A percentile compares a stretch with the other conserved stretches of the same genome.
These are phyloP conservation scores for Colletotrichum sp. DNA, from an alignment of 2,329 filamentous ascomycete genomes.

Conservation along the genomic window DNA sequence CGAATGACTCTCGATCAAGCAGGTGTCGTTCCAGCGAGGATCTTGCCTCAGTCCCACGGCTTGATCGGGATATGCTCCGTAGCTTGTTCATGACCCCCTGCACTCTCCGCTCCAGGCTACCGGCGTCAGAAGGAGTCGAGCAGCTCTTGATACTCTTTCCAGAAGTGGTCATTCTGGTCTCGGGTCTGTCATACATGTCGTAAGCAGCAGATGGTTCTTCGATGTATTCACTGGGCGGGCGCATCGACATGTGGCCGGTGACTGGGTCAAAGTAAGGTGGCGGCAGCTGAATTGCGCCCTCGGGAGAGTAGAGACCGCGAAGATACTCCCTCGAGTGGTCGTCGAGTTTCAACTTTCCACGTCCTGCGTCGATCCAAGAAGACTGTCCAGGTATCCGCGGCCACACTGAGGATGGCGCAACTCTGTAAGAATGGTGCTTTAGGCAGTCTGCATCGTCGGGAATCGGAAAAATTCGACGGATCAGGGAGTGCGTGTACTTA, in stretches of 20 bases:
- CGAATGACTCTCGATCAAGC: neutral
- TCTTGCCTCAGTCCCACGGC: neutral
- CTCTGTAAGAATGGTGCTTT: slow-evolving; percentile 10
- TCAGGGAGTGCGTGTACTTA: slow-evolving; percentile 30
- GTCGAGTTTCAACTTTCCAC: neutral
- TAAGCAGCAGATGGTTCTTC: neutral
- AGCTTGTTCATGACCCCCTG: neutral
- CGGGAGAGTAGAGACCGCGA: neutral
- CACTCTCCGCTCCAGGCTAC: neutral
- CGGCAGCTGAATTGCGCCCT: slow-evolving; percentile 7
- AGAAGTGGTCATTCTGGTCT: neutral
- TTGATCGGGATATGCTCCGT: neutral
- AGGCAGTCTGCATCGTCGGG: neutral
- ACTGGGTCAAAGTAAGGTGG: neutral
- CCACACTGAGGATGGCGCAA: slow-evolving; percentile 14
- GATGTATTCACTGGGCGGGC: neutral
- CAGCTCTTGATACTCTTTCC: neutral
- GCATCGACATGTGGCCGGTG: neutral
- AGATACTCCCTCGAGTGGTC: slow-evolving; percentile 6
- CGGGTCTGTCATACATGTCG: neutral
- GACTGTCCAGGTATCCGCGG: slow-evolving; percentile 12
- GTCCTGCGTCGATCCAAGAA: slow-evolving; percentile 8
- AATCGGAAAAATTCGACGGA: slow-evolving; percentile 30
- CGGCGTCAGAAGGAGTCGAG: neutral
- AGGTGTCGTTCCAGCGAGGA: neutral